A percentile compares a stretch with the other conserved stretches of the same genome.
These are phyloP conservation scores for Uncinocarpus reesii DNA, from an alignment of 2,329 filamentous ascomycete genomes.

Conservation along the genomic window DNA sequence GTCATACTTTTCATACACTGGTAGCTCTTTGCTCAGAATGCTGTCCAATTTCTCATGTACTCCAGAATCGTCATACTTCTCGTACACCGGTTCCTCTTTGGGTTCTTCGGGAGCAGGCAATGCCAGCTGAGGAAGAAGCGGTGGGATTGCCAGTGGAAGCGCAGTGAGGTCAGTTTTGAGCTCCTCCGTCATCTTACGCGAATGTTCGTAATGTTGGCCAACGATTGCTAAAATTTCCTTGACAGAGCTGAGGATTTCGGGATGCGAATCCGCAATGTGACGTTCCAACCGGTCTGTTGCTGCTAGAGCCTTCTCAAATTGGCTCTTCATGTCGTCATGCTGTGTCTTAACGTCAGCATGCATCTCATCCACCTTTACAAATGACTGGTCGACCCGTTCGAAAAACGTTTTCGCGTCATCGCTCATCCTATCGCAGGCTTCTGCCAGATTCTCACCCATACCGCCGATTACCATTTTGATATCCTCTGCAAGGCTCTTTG, in stretches of 20 bases:
- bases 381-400: conserved; percentile 67
- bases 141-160: conserved; percentile 44
- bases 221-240: conserved; percentile 77
- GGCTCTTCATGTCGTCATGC: conserved; percentile 71
- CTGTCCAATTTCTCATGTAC: conserved; percentile 51
- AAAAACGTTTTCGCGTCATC: conserved; percentile 83
- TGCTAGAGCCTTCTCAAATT: conserved; percentile 63
- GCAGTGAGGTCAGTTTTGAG: conserved; percentile 47
- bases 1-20: conserved; percentile 51
- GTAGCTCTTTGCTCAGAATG: conserved; percentile 25
- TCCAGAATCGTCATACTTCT: conserved; percentile 61
- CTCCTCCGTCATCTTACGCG: conserved; percentile 57
- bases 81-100: conserved; percentile 26
- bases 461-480: conserved; percentile 78
- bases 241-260: conserved; percentile 75
- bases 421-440: conserved; percentile 75
- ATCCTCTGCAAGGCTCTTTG: conserved; percentile 75
- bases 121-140: conserved; percentile 42
- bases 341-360: conserved; percentile 63
- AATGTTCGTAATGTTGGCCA: conserved; percentile 78
- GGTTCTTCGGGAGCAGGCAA: conserved; percentile 22
- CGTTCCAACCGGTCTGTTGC: conserved; percentile 66
- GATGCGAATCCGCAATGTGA: conserved; percentile 72
- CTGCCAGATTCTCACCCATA: conserved; percentile 67
- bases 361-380: conserved; percentile 60